Base-by-base conservation (phyloP, 1,284 basidiomycete species). In the Pseudozyma pruni region DNA sequence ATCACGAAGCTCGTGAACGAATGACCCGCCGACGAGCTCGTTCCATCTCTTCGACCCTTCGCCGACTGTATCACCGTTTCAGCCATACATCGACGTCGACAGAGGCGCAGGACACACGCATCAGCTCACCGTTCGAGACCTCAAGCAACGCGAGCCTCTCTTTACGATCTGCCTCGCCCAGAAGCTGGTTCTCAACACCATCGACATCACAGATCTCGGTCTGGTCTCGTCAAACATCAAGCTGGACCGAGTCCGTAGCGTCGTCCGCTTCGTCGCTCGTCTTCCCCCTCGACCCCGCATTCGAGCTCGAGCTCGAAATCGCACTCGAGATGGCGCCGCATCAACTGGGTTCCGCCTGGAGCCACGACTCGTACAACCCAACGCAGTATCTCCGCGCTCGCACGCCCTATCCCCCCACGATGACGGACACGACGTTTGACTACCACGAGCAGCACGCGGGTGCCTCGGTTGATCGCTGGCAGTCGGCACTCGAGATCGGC, bases 271-370 rank as follows among this genome's bases (percentile, higher is more conserved):
- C 44, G 2, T 57, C 49, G 4, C 40, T 68, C 23, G n/a, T 53
- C 43, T 68, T 68, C 19, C 64, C 64, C 0, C 40, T 70, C 5
- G 34, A 64, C 23, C 56, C 67, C 5, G 55, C 54, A 5, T 60
- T 57, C 14, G 68, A 72, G 46, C 43, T 55, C 31, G 68, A 71
- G 35, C 68, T 71, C 31, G 61, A 66, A 14, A 45, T 71, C 19
- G 68, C 68, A 22, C 32, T 71, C 14, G 57, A 55, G 11, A 71
- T 66, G 68, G 68, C 57, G 8, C 68, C 68, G 14, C 56, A 59
- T 34, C 33, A 52, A 17, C 45, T 72, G 17, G 61, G 58, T 16
- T 67, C 62, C 3, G 68, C 68, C 1, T 72, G 68, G 68, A 57
- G 57, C 40, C 52, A 60, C 25, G 57, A 56, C 37, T 72, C 62